Evolutionary conservation across 2,329 filamentous ascomycete genomes (phyloP).

Genomic region (Ustulina deusta): DNA sequence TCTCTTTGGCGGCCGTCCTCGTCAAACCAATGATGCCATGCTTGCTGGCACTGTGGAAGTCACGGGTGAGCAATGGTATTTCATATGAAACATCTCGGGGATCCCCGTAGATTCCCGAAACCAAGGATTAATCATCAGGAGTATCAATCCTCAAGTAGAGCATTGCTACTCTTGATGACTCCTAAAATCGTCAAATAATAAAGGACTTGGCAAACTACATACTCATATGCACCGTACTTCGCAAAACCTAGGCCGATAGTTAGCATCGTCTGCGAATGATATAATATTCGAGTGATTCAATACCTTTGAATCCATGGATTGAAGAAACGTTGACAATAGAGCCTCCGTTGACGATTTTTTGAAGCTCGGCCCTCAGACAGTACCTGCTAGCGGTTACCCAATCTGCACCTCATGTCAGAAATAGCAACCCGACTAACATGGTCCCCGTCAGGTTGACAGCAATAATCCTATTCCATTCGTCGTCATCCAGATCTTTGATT

Average conservation of each 20-base stretch:
- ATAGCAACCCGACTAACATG: constrained; percentile 51
- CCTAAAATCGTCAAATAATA: constrained; percentile 5
- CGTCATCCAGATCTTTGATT: constrained; percentile 59
- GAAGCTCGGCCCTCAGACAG: constrained; percentile 60
- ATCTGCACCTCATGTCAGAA: constrained; percentile 6
- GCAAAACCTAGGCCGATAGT: constrained; percentile 53
- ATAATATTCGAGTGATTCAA: constrained; percentile 48
- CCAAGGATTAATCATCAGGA: constrained; percentile 2
- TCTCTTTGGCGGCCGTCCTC: constrained; percentile 53
- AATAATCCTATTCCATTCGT: constrained; percentile 63
- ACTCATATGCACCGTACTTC: constrained; percentile 54
- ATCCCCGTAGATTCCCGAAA: background rate
- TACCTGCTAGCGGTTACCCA: constrained; percentile 49
- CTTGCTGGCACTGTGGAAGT: constrained; percentile 38
- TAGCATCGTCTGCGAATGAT: constrained; percentile 32
- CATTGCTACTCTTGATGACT: background rate
- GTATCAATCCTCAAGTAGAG: constrained; percentile 1
- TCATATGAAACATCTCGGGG: background rate
- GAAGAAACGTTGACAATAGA: constrained; percentile 71
- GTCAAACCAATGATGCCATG: constrained; percentile 54
- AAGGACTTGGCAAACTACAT: constrained; percentile 23
- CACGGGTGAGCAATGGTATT: constrained; percentile 31
- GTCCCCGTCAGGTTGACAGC: constrained; percentile 63
- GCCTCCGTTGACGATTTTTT: constrained; percentile 60
- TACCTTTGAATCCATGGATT: constrained; percentile 62